phyloP scores from a whole-genome alignment of 2,329 filamentous ascomycete species.

The Diaporthe amygdali region DNA sequence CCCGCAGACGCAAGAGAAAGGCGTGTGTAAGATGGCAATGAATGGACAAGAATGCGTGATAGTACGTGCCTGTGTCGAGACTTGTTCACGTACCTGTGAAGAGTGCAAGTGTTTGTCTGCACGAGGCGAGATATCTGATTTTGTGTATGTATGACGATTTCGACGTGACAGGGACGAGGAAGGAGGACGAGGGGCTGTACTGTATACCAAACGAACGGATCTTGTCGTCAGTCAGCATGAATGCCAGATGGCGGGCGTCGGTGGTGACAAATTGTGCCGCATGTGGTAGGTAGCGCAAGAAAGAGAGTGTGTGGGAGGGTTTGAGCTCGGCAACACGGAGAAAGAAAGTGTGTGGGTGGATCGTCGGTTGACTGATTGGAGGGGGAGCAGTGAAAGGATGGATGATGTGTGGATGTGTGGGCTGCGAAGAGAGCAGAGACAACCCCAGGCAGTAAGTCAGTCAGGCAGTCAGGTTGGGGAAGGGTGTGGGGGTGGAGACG shows the following conservation, averaged over 20 bases:
- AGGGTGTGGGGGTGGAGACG: not conserved
- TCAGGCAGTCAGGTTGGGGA: not conserved
- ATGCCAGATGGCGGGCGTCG: not conserved
- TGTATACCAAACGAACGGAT: not conserved
- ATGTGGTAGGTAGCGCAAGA: conserved; percentile 7
- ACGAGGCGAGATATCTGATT: not conserved
- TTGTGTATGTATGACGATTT: not conserved
- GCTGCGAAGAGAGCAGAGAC: not conserved
- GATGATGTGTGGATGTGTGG: not conserved
- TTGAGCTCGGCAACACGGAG: not conserved
- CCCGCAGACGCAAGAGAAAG: not conserved
- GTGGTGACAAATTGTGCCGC: conserved; percentile 11
- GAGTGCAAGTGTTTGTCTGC: not conserved
- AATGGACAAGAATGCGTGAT: not conserved
- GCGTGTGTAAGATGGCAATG: not conserved
- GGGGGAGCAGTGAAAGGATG: too few species aligned
- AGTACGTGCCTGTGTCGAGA: not conserved
- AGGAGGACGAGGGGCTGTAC: not conserved
- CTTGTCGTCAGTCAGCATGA: conserved; percentile 6
- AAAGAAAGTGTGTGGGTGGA: not conserved
- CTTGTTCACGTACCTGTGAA: not conserved
- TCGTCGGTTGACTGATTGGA: too few species aligned
- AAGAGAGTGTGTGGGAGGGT: not conserved
- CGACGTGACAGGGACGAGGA: not conserved
- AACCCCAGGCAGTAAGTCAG: not conserved